Evolutionary conservation across 805 yeast genomes (phyloP), one percentile per base, ranked within the genome.

Genomic region (Cyberlindnera misumaiensis): DNA sequence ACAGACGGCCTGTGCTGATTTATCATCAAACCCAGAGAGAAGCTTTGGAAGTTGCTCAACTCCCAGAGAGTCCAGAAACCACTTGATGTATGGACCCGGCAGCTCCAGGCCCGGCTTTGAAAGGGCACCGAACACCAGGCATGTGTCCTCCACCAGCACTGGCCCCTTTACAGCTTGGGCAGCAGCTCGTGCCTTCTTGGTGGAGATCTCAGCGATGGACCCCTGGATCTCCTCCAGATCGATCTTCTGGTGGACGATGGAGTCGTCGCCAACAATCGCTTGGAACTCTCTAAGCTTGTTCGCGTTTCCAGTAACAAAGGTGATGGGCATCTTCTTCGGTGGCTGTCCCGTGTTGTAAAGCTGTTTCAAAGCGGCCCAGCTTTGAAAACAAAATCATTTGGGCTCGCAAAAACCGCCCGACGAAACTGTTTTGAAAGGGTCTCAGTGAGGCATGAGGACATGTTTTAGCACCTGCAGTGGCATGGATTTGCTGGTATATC

Each of bases 201-300:
- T 69, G 0, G 96, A 83, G 31, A 93, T 90, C 39, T 83, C 84
- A 30, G 80, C 80, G 34, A 88, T 73, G 16, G 90, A 63, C 24
- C 96, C 98, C 63, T 93, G 99, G 33, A 93, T 62, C 63, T 93
- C 99, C 36, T 81, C 93, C 14, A 93, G 66, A 55, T 93, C 99
- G 25, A 94, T 57, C 25, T 78, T 68, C 44, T 73, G 63, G 60
- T 83, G 88, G 16, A 67, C 65, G 41, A 93, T 71, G 22, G 55
- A 47, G 17, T 60, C 65, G 18, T 65, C 67, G 2, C 79, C 63
- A 8, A 90, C 72, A 37, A 90, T 83, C 38, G 82, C 78, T 45
- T 80, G 72, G 16, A 90, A 95, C 60, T 90, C 98, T 48, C 73
- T 76, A 43, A 89, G 70, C 60, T 93, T 93, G 63, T 90, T 88